phyloP scores from a whole-genome alignment of 2,329 filamentous ascomycete species.

The Cytospora piceae region DNA sequence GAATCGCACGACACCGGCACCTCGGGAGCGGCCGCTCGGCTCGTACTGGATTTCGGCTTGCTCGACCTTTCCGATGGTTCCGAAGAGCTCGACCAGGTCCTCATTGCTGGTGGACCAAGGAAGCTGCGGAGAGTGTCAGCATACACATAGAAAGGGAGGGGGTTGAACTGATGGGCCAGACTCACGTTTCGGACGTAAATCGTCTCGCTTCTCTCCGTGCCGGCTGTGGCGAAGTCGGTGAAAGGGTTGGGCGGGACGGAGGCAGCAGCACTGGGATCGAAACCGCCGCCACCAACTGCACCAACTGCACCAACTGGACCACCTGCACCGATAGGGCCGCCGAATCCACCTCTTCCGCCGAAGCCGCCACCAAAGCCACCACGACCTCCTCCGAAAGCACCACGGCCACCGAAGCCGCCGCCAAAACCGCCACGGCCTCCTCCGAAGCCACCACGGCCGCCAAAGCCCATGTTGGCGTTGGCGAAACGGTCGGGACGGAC shows the following conservation, averaged over 20 bases:
- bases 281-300: constrained; percentile 47
- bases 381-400: constrained; percentile 50
- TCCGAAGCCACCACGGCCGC: constrained; percentile 63
- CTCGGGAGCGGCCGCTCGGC: constrained; percentile 90
- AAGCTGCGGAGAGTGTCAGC: constrained; percentile 59
- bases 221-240: constrained; percentile 87
- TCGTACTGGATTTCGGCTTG: constrained; percentile 99
- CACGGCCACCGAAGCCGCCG: constrained; percentile 57
- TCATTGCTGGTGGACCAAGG: constrained; percentile 99
- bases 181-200: constrained; percentile 98
- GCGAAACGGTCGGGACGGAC: constrained; percentile 97
- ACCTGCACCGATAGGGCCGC: constrained; percentile 48
- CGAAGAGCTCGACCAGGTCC: constrained; percentile 93
- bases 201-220: constrained; percentile 77
- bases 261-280: constrained; percentile 55
- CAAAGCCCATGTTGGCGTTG: constrained; percentile 57
- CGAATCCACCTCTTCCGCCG: constrained; percentile 48
- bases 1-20: constrained; percentile 96
- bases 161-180: neutral
- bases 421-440: constrained; percentile 61
- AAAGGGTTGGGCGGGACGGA: constrained; percentile 80
- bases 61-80: constrained; percentile 96
- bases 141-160: neutral
- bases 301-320: constrained; percentile 45
- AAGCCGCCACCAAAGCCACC: constrained; percentile 49